Evolutionary conservation across 495 filamentous ascomycete genomes (phyloP).

Genomic region (Podospora didyma): DNA sequence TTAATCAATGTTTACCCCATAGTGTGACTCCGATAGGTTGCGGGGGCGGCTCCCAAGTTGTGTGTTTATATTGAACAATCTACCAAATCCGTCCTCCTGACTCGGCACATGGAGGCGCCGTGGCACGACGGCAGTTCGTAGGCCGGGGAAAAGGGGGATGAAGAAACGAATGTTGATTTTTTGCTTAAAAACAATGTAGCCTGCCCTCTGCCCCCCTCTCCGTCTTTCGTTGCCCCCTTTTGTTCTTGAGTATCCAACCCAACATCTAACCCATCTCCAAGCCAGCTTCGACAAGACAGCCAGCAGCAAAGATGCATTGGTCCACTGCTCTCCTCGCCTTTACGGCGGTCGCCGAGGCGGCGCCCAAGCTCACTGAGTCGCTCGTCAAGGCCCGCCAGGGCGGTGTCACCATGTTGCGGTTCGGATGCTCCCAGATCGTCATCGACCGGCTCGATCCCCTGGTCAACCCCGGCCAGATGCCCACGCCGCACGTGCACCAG

Average conservation of each 20-base stretch:
- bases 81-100: conserved; percentile 10
- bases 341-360: conserved; percentile 34
- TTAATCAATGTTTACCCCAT: neutral
- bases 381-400: conserved; percentile 16
- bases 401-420: conserved; percentile 41
- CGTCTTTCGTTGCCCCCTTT: neutral
- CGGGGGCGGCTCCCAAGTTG: neutral
- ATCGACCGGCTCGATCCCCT: conserved; percentile 43
- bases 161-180: too few relatives aligned
- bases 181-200: conserved; percentile 1
- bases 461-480: conserved; percentile 33
- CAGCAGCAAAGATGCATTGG: conserved; percentile 33
- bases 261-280: neutral
- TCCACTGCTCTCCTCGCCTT: conserved; percentile 30
- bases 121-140: conserved; percentile 21
- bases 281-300: neutral
- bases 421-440: conserved; percentile 41
- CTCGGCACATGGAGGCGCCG: conserved; percentile 19
- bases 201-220: neutral
- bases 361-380: conserved; percentile 27
- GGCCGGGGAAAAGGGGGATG: conserved; percentile 6
- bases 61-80: conserved; percentile 16
- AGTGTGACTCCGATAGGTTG: conserved; percentile 9
- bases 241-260: neutral
- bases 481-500: conserved; percentile 43